Evolutionary conservation across 1,284 basidiomycete species (phyloP), one percentile per base, ranked within the genome.

Genomic region (Peniophora sp.): DNA sequence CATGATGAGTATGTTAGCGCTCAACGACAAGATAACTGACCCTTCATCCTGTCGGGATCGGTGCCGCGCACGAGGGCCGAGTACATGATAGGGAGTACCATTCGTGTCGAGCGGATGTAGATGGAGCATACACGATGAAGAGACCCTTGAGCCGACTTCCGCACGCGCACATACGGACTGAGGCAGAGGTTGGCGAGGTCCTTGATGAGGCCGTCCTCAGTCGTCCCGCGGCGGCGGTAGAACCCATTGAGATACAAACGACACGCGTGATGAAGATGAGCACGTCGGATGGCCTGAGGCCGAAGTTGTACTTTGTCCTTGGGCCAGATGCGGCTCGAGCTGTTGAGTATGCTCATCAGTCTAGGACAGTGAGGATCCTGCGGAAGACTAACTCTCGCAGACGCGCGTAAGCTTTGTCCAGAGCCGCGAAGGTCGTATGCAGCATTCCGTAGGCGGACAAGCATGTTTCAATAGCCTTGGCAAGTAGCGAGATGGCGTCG

Each of bases 11-110:
- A 32, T 12, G 27, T 6, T 32, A 12, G 12, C 27, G 27, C 6
- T 32, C 5, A 32, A 32, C 6, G 27, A 32, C 6, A 5, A 32
- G 27, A n/a, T n/a, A 12, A 32, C 27, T 32, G 27, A 32, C 27
- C 90, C 65, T 99, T 99, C 84, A 97, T 97, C 48, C 88, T 79
- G 68, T 98, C 96, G 20, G 94, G 91, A 60, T 93, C 89, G 53
- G 78, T 85, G 3, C 88, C 91, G 60, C 84, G 86, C 50, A 72
- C 67, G 45, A 91, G 65, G 0, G 90, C 83, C 41, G 84, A 77
- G 60, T 96, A 85, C 34, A 95, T 70, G 22, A 73, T 73, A 1
- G 89, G 85, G 49, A 92, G 73, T 49, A 79, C 79, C 55, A 87
- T 78, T 53, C 83, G 75, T 53, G 88, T 89, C 2, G 91, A 88